Conservation (phyloP, 2,329 filamentous ascomycete genomes). For the Alternaria brassicicola region DNA sequence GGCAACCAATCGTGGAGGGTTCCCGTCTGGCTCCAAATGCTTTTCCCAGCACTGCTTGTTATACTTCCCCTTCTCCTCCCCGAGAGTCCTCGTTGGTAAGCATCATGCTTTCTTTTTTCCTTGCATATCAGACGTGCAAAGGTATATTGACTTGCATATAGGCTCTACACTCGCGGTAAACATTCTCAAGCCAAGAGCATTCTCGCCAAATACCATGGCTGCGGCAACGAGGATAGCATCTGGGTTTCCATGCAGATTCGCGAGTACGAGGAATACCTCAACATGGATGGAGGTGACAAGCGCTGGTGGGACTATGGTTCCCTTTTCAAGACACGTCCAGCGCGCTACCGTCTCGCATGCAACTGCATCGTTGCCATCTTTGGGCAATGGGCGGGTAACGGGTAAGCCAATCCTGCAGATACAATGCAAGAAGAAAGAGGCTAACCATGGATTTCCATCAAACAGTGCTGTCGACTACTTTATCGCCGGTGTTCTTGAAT, state of each 20-base stretch:
- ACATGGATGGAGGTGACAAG: constrained; percentile 62
- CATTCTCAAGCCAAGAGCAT: constrained; percentile 60
- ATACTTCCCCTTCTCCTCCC: constrained; percentile 58
- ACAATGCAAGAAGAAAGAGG: not conserved
- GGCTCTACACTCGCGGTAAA: constrained; percentile 61
- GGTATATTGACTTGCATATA: constrained; percentile 43
- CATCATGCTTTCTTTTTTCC: not conserved
- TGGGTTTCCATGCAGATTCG: constrained; percentile 41
- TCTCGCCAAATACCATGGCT: constrained; percentile 62
- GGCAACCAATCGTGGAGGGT: constrained; percentile 31
- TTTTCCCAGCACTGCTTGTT: constrained; percentile 50
- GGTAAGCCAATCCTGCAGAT: not conserved
- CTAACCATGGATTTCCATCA: not conserved
- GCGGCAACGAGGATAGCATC: constrained; percentile 48
- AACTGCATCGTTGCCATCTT: constrained; percentile 61
- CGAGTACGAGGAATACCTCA: constrained; percentile 57
- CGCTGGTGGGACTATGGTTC: constrained; percentile 64
- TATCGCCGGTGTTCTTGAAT: constrained; percentile 43
- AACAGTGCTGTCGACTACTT: constrained; percentile 38
- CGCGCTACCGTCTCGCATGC: constrained; percentile 58
- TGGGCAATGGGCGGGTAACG: constrained; percentile 53
- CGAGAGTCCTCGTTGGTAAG: constrained; percentile 50
- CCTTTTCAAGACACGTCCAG: constrained; percentile 56
- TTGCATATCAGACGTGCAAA: not conserved
- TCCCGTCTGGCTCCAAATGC: constrained; percentile 36